These are phyloP conservation scores for Sarocladium brachiariae DNA, from an alignment of 2,329 filamentous ascomycete species.

Conservation along the genomic window DNA sequence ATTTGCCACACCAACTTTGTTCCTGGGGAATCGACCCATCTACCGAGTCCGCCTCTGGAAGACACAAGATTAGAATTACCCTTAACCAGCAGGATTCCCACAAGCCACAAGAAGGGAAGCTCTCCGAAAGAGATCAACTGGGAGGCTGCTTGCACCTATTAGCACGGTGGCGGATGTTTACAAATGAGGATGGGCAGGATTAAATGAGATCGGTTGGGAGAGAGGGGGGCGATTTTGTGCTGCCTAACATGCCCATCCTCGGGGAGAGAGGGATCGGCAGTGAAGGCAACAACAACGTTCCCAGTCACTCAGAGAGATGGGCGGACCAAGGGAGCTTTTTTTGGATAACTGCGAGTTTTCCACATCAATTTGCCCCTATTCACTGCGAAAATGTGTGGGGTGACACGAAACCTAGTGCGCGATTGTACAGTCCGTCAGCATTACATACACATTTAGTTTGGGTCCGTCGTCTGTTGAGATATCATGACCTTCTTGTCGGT, in stretches of 20 bases:
- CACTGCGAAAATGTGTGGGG: too few relatives aligned
- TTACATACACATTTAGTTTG: too few relatives aligned
- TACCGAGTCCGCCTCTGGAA: not conserved
- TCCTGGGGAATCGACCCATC: not conserved
- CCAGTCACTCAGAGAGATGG: not conserved
- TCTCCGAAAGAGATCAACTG: not conserved
- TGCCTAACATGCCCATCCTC: not conserved
- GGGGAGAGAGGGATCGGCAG: conserved; percentile 6
- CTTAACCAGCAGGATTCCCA: not conserved
- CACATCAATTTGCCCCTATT: too few relatives aligned
- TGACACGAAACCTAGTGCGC: too few relatives aligned
- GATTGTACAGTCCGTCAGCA: too few relatives aligned
- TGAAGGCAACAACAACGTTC: not conserved
- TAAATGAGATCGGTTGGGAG: not conserved
- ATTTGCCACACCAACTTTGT: conserved; percentile 6
- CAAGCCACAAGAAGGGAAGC: not conserved
- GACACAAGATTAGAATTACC: not conserved
- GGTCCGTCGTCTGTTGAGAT: not conserved
- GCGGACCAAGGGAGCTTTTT: not conserved
- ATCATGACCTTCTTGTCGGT: too few relatives aligned
- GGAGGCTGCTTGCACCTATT: not conserved
- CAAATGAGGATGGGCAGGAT: conserved; percentile 4
- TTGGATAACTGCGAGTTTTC: too few relatives aligned
- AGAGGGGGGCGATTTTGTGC: not conserved
- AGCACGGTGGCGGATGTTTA: not conserved